Evolutionary conservation across 192 early-diverging fungal species (phyloP).

Genomic region (Coemansia sp.): DNA sequence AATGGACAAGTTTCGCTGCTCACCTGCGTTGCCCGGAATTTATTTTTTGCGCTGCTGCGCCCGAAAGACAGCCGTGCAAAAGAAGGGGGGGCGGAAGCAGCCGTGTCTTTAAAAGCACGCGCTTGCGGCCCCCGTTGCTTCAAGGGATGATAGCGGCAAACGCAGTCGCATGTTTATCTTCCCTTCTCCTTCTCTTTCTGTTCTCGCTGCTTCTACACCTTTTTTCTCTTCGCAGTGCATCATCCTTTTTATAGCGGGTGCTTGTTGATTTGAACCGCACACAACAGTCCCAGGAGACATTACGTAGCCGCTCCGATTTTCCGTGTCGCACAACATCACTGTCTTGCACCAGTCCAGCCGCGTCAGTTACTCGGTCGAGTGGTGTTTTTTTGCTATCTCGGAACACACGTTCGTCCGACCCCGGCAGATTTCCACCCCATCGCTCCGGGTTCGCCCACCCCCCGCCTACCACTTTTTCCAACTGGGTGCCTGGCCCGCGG

Average conservation of each 20-base stretch:
- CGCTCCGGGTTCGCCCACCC: not conserved
- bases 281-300: no score
- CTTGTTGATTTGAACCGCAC: no score
- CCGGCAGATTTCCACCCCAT: not conserved
- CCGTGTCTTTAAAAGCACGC: conserved; percentile 2
- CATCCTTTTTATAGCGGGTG: no score
- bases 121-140: not conserved
- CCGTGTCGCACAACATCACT: no score
- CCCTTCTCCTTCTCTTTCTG: not conserved
- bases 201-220: not conserved
- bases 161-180: conserved; percentile 10
- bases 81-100: not conserved
- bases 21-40: not conserved
- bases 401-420: not conserved
- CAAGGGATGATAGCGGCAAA: not conserved
- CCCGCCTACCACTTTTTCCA: not conserved
- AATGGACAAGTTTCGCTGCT: conserved; percentile 2
- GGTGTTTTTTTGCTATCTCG: not conserved
- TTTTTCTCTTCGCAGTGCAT: not conserved
- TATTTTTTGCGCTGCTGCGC: conserved; percentile 4
- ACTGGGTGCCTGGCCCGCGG: conserved; percentile 6
- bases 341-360: not conserved
- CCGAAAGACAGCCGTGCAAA: not conserved
- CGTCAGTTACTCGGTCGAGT: not conserved
- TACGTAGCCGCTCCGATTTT: no score